A percentile compares a stretch with the other conserved stretches of the same genome.
These are phyloP conservation scores for Termitomyces heimii DNA, from an alignment of 768 basidiomycete genomes.

Conservation along the genomic window DNA sequence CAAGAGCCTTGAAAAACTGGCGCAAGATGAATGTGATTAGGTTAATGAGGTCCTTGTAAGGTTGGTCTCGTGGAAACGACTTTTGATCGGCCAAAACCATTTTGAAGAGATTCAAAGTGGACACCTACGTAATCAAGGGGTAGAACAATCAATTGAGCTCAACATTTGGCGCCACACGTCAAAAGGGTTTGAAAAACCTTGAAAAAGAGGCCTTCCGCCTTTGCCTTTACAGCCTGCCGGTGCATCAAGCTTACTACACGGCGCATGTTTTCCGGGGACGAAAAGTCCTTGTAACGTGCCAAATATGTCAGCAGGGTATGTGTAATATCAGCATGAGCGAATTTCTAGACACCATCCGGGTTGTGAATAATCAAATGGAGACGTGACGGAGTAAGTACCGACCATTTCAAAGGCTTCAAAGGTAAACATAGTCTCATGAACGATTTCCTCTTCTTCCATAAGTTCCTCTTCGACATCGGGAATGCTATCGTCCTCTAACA, in stretches of 20 bases:
- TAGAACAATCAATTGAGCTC: conserved; percentile 8
- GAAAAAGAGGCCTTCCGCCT: conserved; percentile 94
- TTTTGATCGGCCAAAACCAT: conserved; percentile 77
- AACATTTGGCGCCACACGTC: conserved; percentile 16
- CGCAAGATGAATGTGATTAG: conserved; percentile 85
- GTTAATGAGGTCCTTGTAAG: conserved; percentile 77
- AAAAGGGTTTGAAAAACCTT: conserved; percentile 48
- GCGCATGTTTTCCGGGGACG: conserved; percentile 77
- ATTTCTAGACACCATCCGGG: conserved; percentile 51
- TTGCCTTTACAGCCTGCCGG: conserved; percentile 83
- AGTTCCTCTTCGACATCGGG: conserved; percentile 66
- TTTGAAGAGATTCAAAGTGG: conserved; percentile 85
- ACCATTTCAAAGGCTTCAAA: conserved; percentile 92
- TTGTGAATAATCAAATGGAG: neutral
- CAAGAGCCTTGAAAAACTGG: conserved; percentile 90
- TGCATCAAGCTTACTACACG: conserved; percentile 86
- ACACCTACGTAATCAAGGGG: conserved; percentile 52
- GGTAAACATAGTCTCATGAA: conserved; percentile 84
- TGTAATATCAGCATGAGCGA: conserved; percentile 82
- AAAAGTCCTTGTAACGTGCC: conserved; percentile 78
- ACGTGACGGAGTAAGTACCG: conserved; percentile 16
- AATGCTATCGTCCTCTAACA: conserved; percentile 53
- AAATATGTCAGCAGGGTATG: conserved; percentile 82
- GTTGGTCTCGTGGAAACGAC: conserved; percentile 69
- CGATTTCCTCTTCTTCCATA: conserved; percentile 54